These are phyloP conservation scores for Grigorovia transvaalensis DNA, from an alignment of 805 yeast species.

Conservation along the genomic window DNA sequence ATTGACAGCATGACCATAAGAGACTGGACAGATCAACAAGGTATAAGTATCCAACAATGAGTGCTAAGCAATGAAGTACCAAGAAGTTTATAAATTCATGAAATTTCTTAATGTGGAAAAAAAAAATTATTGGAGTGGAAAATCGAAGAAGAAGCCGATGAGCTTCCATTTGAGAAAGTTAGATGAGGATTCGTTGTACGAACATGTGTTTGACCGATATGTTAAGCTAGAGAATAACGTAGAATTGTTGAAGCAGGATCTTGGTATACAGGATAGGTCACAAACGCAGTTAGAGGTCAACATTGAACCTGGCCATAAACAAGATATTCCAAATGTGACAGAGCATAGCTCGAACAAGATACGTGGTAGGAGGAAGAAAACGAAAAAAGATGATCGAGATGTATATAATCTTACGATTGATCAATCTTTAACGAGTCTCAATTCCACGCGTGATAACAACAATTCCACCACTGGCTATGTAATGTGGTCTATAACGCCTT, in stretches of 20 bases:
- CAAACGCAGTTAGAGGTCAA: slow-evolving; percentile 10
- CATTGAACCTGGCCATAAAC: slow-evolving; percentile 15
- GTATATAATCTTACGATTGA: slow-evolving; percentile 17
- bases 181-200: slow-evolving; percentile 18
- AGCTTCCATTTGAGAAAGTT: slow-evolving; percentile 7
- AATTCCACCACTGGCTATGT: slow-evolving; percentile 31
- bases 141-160: slow-evolving; percentile 2
- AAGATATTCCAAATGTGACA: neutral
- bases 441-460: slow-evolving; percentile 21
- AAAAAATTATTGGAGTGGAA: neutral
- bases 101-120: neutral
- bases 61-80: too few species aligned
- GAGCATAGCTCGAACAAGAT: neutral
- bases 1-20: slow-evolving; percentile 22
- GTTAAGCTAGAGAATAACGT: slow-evolving; percentile 14
- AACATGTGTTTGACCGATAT: slow-evolving; percentile 27
- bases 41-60: slow-evolving; percentile 13
- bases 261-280: slow-evolving; percentile 21
- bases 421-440: slow-evolving; percentile 22
- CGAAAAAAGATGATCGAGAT: neutral
- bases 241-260: slow-evolving; percentile 21
- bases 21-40: slow-evolving; percentile 27
- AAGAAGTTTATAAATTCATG: too few species aligned
- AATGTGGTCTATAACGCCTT: slow-evolving; percentile 27
- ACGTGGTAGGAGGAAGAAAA: neutral